Conservation (phyloP, 768 basidiomycete species). For the Melanogaster broomeanus region DNA sequence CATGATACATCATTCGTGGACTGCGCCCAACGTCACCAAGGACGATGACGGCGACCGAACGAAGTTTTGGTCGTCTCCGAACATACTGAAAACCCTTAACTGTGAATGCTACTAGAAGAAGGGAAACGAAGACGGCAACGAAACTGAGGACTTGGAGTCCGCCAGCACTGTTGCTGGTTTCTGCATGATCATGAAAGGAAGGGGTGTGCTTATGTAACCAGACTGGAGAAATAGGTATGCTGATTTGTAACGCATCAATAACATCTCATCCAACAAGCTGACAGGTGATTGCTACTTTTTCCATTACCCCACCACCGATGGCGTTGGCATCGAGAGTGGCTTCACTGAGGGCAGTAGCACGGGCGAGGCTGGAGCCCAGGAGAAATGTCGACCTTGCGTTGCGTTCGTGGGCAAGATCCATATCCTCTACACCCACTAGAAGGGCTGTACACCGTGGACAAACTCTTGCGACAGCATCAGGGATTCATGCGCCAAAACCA, state of each 20-base stretch:
- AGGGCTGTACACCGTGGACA: conserved; percentile 31
- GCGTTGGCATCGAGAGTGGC: conserved; percentile 20
- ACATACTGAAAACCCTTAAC: conserved; percentile 18
- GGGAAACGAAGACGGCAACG: conserved; percentile 7
- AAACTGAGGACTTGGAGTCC: conserved; percentile 2
- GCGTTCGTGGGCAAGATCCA: conserved; percentile 22
- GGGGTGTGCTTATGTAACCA: conserved; percentile 22
- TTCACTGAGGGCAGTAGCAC: conserved; percentile 13
- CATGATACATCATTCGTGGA: conserved; percentile 99
- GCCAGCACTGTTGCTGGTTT: background rate
- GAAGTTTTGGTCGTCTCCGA: conserved; percentile 37
- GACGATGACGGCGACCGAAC: conserved; percentile 87
- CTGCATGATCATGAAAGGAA: conserved; percentile 1
- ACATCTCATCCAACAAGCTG: too few relatives aligned
- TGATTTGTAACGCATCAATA: too few relatives aligned
- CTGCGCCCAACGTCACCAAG: conserved; percentile 95
- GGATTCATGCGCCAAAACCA: conserved; percentile 17
- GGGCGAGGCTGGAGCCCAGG: conserved; percentile 2
- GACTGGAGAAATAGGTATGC: conserved; percentile 2
- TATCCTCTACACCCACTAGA: conserved; percentile 22
- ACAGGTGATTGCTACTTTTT: background rate
- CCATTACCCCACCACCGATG: conserved; percentile 6
- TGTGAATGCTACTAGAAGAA: conserved; percentile 15
- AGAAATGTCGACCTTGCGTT: conserved; percentile 8
- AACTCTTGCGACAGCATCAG: conserved; percentile 36